Evolutionary conservation across 2,329 filamentous ascomycete species (phyloP).

Genomic region (Fusarium staphyleae): DNA sequence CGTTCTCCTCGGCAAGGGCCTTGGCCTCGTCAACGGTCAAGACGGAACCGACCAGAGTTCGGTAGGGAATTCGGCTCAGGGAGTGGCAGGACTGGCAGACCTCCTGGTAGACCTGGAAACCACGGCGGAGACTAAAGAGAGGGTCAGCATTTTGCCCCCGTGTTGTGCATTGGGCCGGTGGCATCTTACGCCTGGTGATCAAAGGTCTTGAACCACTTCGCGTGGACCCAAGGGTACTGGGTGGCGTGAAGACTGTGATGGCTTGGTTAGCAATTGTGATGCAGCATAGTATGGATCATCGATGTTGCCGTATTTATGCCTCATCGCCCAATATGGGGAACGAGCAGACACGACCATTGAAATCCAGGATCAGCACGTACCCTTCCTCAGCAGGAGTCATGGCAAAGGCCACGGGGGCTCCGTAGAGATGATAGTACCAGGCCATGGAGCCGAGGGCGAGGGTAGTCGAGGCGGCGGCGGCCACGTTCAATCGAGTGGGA

Average conservation of each 20-base stretch:
- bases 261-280: slow-evolving; percentile 42
- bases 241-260: slow-evolving; percentile 82
- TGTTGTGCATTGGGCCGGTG: slow-evolving; percentile 8
- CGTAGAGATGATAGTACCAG: slow-evolving; percentile 98
- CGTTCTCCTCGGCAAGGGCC: slow-evolving; percentile 94
- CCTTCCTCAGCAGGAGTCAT: slow-evolving; percentile 96
- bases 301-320: slow-evolving; percentile 45
- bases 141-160: slow-evolving; percentile 25
- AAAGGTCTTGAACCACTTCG: slow-evolving; percentile 92
- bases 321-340: slow-evolving; percentile 35
- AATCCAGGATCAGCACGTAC: slow-evolving; percentile 66
- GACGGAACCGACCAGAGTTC: slow-evolving; percentile 85
- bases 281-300: slow-evolving; percentile 18
- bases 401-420: slow-evolving; percentile 78
- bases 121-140: slow-evolving; percentile 81
- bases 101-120: slow-evolving; percentile 99
- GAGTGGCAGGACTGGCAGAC: slow-evolving; percentile 99
- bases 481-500: slow-evolving; percentile 82
- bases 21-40: slow-evolving; percentile 99
- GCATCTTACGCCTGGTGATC: slow-evolving; percentile 90
- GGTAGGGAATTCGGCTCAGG: slow-evolving; percentile 91
- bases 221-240: slow-evolving; percentile 94
- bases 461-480: slow-evolving; percentile 84
- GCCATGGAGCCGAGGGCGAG: slow-evolving; percentile 88
- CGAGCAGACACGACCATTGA: slow-evolving; percentile 13